Base-by-base conservation (phyloP, 495 filamentous ascomycete genomes). In the Penicillium soppii region DNA sequence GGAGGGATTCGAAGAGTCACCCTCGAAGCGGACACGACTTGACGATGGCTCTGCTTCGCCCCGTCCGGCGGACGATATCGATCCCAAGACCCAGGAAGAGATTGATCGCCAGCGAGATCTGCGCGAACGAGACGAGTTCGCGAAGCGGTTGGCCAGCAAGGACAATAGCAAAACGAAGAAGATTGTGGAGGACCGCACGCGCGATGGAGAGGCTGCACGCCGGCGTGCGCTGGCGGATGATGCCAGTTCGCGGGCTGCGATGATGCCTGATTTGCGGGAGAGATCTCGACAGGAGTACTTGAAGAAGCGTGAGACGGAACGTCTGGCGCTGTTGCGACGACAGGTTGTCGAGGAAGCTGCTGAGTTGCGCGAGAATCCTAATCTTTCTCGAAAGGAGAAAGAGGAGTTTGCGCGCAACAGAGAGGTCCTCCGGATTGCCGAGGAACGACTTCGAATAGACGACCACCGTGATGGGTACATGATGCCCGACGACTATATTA, bases 401-500 rank as follows among this genome's bases (percentile, higher is more conserved):
- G 87, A 87, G 39, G 91, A 97, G 54, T 97, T 97, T 64, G 86
- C 87, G 1, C 86, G 90, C 48, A 97, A 97, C 60, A 79, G 89
- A 33, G 89, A 97, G 68, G 81, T 94, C 19, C 77, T 97, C 16
- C 79, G 86, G 16, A 80, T 97, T 33, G 92, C 95, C 0, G 91
- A 96, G 71, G 91, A 95, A 68, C 79, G 94, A 32, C 71, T 92
- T 23, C 80, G 82, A 21, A 94, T 97, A 52, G 92, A 97, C 65
- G 92, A 97, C 57, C 82, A 95, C 59, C 82, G 87, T 15, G 92
- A 96, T 75, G 94, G 94, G 5, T 97, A 97, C 66, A 86, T 87
- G 68, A 84, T 98, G 70, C 92, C 94, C 0, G 91, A 95, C 47
- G 91, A 96, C 62, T 95, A 95, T 57, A 95, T 92, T 50, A 94